phyloP scores from a whole-genome alignment of 2,329 filamentous ascomycete genomes.

The Alternaria burnsii region DNA sequence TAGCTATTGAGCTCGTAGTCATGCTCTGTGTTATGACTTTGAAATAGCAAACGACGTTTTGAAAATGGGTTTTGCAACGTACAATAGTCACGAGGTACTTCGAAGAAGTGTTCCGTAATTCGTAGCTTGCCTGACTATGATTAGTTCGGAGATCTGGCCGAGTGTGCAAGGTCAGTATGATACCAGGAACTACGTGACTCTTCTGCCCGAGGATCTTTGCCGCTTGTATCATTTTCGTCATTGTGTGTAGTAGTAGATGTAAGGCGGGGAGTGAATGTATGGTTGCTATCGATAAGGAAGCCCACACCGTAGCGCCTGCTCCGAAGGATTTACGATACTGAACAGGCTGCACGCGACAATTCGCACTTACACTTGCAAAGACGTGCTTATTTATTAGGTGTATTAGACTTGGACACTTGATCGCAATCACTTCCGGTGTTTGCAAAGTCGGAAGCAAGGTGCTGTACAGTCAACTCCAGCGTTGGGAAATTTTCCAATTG shows the following conservation, averaged over 20 bases:
- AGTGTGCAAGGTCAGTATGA: not conserved
- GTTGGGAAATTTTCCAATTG: constrained; percentile 30
- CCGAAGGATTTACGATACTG: constrained; percentile 13
- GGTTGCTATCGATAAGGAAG: constrained; percentile 31
- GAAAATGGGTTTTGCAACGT: constrained; percentile 1
- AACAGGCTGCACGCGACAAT: constrained; percentile 3
- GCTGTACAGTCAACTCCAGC: not conserved
- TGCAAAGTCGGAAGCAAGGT: not conserved
- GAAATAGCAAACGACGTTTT: not conserved
- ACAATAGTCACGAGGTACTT: constrained; percentile 81
- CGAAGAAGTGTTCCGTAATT: constrained; percentile 84
- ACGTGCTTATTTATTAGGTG: not conserved
- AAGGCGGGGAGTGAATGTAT: constrained; percentile 23
- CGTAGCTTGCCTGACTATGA: constrained; percentile 70
- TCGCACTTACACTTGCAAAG: not conserved
- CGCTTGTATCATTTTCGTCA: constrained; percentile 50
- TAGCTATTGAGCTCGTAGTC: not conserved
- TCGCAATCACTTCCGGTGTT: not conserved
- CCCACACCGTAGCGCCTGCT: constrained; percentile 25
- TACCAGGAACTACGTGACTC: constrained; percentile 57
- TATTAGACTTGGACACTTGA: not conserved
- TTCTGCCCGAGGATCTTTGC: constrained; percentile 59
- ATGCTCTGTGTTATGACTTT: not conserved
- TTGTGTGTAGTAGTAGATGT: constrained; percentile 8
- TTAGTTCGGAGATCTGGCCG: not conserved